Percentiles rank a stretch among this genome's conserved stretches.
Evolutionary conservation across 2,329 filamentous ascomycete species (phyloP).

Genomic region (Aspergillus persii): DNA sequence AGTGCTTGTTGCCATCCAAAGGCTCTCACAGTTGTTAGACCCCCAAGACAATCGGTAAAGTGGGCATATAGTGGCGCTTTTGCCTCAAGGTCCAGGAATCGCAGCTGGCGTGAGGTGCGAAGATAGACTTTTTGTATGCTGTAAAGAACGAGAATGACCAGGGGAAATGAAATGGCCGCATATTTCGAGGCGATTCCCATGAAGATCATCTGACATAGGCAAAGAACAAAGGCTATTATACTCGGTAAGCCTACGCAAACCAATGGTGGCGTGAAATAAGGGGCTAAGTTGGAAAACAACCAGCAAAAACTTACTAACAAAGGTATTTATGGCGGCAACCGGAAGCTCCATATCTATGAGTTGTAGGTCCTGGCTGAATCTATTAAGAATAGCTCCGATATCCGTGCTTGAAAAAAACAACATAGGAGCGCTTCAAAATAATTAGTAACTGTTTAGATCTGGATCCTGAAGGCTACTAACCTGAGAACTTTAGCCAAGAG

Average conservation of each 20-base stretch:
- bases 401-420: conserved; percentile 44
- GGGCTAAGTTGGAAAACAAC: no score
- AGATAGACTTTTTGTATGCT: conserved; percentile 58
- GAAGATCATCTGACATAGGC: conserved; percentile 49
- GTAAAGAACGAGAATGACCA: conserved; percentile 47
- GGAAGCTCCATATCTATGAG: conserved; percentile 47
- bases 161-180: conserved; percentile 51
- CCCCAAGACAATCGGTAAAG: conserved; percentile 57
- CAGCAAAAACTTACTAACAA: conserved; percentile 28
- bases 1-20: conserved; percentile 54
- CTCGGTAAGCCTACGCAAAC: conserved; percentile 5
- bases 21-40: conserved; percentile 55
- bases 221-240: conserved; percentile 25
- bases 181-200: conserved; percentile 50
- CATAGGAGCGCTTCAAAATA: conserved; percentile 35
- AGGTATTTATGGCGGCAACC: conserved; percentile 40
- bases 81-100: conserved; percentile 60
- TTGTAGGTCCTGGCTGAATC: conserved; percentile 45
- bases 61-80: conserved; percentile 59
- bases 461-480: conserved; percentile 22
- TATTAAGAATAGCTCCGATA: conserved; percentile 41
- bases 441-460: conserved; percentile 12
- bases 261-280: no score
- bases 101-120: conserved; percentile 59
- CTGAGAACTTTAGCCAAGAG: conserved; percentile 50